Percentiles rank a stretch among this genome's conserved stretches.
These are phyloP conservation scores for Amniculicola lignicola DNA, from an alignment of 495 filamentous ascomycete species.

Conservation along the genomic window DNA sequence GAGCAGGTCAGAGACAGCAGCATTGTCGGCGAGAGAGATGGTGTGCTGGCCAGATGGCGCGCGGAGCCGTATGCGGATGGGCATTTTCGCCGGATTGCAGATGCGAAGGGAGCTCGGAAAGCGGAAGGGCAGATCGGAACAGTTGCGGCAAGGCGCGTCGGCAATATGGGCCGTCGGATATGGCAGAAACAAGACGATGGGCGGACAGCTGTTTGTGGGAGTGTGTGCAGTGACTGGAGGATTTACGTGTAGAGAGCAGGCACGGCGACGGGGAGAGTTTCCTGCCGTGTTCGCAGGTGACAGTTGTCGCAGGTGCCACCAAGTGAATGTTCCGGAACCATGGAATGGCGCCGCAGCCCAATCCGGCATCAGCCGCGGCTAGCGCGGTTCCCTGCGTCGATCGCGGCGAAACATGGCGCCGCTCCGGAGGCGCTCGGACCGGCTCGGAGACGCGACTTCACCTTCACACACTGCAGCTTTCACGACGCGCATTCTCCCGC, in stretches of 20 bases:
- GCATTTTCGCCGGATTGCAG: constrained; percentile 2
- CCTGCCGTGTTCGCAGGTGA: no score
- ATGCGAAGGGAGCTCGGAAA: not conserved
- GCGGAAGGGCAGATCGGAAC: not conserved
- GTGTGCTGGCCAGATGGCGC: constrained; percentile 61
- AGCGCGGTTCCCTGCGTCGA: constrained; percentile 14
- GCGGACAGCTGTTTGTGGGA: no score
- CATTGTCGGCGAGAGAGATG: constrained; percentile 61
- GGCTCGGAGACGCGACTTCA: not conserved
- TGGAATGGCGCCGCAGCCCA: not conserved
- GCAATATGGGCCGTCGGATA: not conserved
- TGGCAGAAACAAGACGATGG: not conserved
- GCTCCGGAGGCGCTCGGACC: not conserved
- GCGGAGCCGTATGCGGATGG: constrained; percentile 62
- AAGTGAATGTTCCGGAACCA: constrained; percentile 18
- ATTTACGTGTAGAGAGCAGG: not conserved
- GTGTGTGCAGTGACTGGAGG: no score
- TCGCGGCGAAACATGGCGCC: constrained; percentile 3
- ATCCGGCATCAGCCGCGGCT: not conserved
- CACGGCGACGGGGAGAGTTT: no score
- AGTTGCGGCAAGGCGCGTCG: not conserved
- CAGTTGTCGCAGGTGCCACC: no score
- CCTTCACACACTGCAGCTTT: not conserved
- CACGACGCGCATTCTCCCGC: constrained; percentile 1
- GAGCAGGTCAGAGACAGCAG: constrained; percentile 63